These are phyloP conservation scores for Porphyrellus cyaneotinctus DNA, from an alignment of 768 basidiomycete species.

Conservation along the genomic window DNA sequence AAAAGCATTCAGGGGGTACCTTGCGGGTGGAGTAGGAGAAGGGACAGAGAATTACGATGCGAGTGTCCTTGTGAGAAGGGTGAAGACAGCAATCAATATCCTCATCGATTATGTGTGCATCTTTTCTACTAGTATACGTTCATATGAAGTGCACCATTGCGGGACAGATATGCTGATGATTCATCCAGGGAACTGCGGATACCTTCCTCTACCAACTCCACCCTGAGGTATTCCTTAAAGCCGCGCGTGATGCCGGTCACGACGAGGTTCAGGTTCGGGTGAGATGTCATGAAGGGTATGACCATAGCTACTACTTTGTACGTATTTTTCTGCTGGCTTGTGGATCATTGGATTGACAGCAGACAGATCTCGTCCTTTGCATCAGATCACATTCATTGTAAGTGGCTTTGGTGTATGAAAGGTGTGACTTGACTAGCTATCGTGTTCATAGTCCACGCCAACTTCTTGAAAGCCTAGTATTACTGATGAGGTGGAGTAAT, in stretches of 20 bases:
- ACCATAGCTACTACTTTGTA: constrained; percentile 89
- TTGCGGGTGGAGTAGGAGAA: constrained; percentile 72
- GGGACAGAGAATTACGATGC: constrained; percentile 77
- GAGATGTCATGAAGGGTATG: constrained; percentile 77
- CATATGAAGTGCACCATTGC: background rate
- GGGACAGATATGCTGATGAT: constrained; percentile 1
- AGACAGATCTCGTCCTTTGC: constrained; percentile 84
- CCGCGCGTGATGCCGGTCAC: constrained; percentile 69
- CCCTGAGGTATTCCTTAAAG: constrained; percentile 83
- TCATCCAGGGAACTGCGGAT: constrained; percentile 67
- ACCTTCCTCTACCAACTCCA: constrained; percentile 85
- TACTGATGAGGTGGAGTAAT: background rate
- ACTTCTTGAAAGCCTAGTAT: constrained; percentile 69
- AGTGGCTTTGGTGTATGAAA: constrained; percentile 27
- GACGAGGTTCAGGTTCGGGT: constrained; percentile 75
- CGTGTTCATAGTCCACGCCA: constrained; percentile 66
- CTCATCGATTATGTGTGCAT: constrained; percentile 80
- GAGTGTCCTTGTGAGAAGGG: constrained; percentile 68
- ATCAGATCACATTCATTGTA: constrained; percentile 85
- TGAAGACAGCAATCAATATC: constrained; percentile 65
- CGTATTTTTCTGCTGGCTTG: constrained; percentile 13
- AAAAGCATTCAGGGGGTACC: constrained; percentile 87
- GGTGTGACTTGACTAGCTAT: constrained; percentile 9
- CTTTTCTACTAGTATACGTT: background rate
- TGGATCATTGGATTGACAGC: background rate